phyloP scores from a whole-genome alignment of 208 protist genomes.

The Novymonas esmeraldas region DNA sequence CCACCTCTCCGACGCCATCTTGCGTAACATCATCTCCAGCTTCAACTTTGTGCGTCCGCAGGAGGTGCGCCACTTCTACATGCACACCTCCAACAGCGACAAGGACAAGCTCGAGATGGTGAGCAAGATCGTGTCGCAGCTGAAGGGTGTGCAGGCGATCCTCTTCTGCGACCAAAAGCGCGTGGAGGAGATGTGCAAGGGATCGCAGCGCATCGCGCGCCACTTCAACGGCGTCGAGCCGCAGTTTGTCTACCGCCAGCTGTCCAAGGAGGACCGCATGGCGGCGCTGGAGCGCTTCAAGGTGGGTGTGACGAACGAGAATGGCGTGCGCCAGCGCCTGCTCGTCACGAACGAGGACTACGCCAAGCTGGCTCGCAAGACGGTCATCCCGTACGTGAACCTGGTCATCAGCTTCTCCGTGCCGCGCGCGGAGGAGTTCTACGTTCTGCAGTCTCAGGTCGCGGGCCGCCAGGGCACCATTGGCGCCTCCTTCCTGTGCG shows the following conservation, averaged over 20 bases:
- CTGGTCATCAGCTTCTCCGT: slow-evolving; percentile 89
- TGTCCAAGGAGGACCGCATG: slow-evolving; percentile 83
- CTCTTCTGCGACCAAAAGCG: slow-evolving; percentile 88
- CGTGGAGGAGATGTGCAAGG: slow-evolving; percentile 79
- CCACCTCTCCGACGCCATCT: slow-evolving; percentile 69
- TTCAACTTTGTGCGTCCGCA: slow-evolving; percentile 86
- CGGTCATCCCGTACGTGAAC: slow-evolving; percentile 90
- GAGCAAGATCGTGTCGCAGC: slow-evolving; percentile 82
- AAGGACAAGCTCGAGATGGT: slow-evolving; percentile 85
- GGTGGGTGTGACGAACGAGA: slow-evolving; percentile 75
- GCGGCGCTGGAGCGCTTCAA: slow-evolving; percentile 84
- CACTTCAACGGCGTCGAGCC: slow-evolving; percentile 84
- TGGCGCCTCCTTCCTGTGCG: slow-evolving; percentile 84
- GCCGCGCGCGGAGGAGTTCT: slow-evolving; percentile 84
- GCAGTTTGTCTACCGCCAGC: slow-evolving; percentile 74
- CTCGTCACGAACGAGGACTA: slow-evolving; percentile 92
- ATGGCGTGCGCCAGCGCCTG: slow-evolving; percentile 85
- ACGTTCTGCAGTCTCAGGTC: slow-evolving; percentile 83
- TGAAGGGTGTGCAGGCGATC: slow-evolving; percentile 89
- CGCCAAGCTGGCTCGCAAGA: slow-evolving; percentile 89
- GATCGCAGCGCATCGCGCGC: slow-evolving; percentile 52
- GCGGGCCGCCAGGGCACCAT: slow-evolving; percentile 79
- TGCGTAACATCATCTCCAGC: slow-evolving; percentile 75
- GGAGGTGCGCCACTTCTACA: slow-evolving; percentile 82
- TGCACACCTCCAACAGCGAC: slow-evolving; percentile 58